These are phyloP conservation scores for Mycena polygramma DNA, from an alignment of 768 basidiomycete species.

Conservation along the genomic window DNA sequence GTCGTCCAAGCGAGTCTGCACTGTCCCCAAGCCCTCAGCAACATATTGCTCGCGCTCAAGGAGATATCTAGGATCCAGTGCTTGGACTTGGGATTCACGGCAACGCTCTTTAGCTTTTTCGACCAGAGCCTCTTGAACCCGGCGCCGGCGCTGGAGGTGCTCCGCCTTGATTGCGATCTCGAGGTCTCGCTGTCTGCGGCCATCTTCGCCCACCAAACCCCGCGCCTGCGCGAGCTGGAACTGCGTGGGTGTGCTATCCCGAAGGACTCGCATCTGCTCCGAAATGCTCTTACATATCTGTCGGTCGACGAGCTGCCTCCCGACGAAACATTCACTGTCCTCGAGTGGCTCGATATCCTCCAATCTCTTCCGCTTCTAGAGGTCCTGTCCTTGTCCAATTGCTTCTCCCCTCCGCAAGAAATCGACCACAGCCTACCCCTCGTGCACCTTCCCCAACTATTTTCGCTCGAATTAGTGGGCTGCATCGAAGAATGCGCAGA, in stretches of 20 bases:
- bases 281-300: slow-evolving; percentile 16
- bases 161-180: slow-evolving; percentile 7
- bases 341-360: slow-evolving; percentile 15
- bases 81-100: slow-evolving; percentile 3
- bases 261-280: slow-evolving; percentile 8
- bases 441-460: too few species aligned
- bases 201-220: slow-evolving; percentile 9
- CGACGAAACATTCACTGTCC: slow-evolving; percentile 6
- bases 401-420: not conserved
- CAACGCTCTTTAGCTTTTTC: not conserved
- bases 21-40: not conserved
- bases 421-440: too few species aligned
- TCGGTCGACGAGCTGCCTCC: slow-evolving; percentile 7
- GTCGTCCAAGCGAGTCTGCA: slow-evolving; percentile 11
- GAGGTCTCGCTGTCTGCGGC: not conserved
- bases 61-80: slow-evolving; percentile 11
- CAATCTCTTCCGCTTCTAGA: slow-evolving; percentile 5
- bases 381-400: slow-evolving; percentile 7
- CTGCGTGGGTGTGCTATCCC: slow-evolving; percentile 14
- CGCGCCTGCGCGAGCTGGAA: slow-evolving; percentile 23
- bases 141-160: slow-evolving; percentile 9
- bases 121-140: not conserved
- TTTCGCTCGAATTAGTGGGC: too few species aligned
- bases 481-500: too few species aligned
- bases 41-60: slow-evolving; percentile 20